Conservation (phyloP, 768 basidiomycete genomes). For the Tricholoma sp. region DNA sequence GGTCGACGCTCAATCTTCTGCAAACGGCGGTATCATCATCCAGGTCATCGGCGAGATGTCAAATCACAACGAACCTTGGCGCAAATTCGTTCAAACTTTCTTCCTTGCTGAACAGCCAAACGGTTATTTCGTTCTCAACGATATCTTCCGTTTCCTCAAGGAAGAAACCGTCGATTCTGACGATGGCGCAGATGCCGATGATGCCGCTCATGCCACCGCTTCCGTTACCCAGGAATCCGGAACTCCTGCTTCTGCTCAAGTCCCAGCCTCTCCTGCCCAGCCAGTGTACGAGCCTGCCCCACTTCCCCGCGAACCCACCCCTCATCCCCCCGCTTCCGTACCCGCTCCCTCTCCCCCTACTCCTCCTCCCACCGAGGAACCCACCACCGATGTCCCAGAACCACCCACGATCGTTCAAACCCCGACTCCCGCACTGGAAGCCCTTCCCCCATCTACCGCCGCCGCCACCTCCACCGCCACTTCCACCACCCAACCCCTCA, state of each 20-base stretch:
- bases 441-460: constrained; percentile 21
- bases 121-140: constrained; percentile 99
- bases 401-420: constrained; percentile 25
- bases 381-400: constrained; percentile 36
- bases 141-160: constrained; percentile 99
- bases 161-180: constrained; percentile 86
- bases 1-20: constrained; percentile 94
- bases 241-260: constrained; percentile 16
- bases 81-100: constrained; percentile 99
- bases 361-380: constrained; percentile 32
- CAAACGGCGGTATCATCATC: constrained; percentile 94
- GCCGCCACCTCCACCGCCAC: constrained; percentile 15
- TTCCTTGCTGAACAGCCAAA: constrained; percentile 99
- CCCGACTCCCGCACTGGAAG: constrained; percentile 29
- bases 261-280: constrained; percentile 31
- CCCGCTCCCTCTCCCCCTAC: constrained; percentile 26
- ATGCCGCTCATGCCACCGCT: constrained; percentile 6
- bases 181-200: constrained; percentile 47
- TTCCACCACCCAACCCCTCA: too few relatives aligned
- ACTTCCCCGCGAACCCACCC: constrained; percentile 24
- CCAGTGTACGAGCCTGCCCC: constrained; percentile 29
- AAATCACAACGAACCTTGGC: constrained; percentile 87
- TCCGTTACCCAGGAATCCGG: constrained; percentile 23
- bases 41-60: constrained; percentile 99
- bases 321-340: constrained; percentile 30